A percentile compares a stretch with the other conserved stretches of the same genome.
phyloP scores from a whole-genome alignment of 768 basidiomycete species.

The Psilocybe cubensis region DNA sequence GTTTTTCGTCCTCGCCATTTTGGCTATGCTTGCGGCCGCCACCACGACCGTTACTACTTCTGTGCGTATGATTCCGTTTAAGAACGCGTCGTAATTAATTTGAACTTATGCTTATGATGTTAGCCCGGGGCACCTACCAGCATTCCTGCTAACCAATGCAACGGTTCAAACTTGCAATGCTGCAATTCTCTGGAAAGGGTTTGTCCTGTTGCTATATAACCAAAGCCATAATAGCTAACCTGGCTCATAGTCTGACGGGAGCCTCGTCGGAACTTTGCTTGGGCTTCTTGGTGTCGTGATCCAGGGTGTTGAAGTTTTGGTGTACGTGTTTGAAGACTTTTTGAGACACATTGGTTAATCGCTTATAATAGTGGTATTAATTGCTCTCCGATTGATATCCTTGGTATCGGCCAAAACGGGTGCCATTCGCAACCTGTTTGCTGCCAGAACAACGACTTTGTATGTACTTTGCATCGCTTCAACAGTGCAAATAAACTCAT shows the following conservation, averaged over 20 bases:
- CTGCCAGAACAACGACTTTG: conserved; percentile 29
- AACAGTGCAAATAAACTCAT: not conserved
- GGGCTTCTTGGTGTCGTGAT: conserved; percentile 17
- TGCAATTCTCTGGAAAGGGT: conserved; percentile 22
- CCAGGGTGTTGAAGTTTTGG: conserved; percentile 17
- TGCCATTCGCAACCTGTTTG: conserved; percentile 29
- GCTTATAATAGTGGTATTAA: conserved; percentile 11
- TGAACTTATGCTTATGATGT: too few species aligned
- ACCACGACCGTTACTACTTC: conserved; percentile 21
- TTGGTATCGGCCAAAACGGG: conserved; percentile 19
- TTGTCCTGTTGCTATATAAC: not conserved
- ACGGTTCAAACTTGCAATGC: conserved; percentile 23
- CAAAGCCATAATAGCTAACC: not conserved
- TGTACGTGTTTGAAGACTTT: conserved; percentile 6
- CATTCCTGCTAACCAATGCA: conserved; percentile 24
- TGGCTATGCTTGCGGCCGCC: conserved; percentile 25
- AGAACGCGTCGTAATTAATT: too few species aligned
- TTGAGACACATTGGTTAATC: not conserved
- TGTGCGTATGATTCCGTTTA: not conserved
- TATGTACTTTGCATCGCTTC: conserved; percentile 11
- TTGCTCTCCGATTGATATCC: conserved; percentile 23
- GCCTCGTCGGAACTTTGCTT: conserved; percentile 12
- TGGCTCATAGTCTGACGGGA: conserved; percentile 13
- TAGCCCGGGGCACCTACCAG: conserved; percentile 10
- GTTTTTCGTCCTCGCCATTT: conserved; percentile 16